Evolutionary conservation across 352 stramenopile genomes (phyloP).

Genomic region (Phytopythium vexans): DNA sequence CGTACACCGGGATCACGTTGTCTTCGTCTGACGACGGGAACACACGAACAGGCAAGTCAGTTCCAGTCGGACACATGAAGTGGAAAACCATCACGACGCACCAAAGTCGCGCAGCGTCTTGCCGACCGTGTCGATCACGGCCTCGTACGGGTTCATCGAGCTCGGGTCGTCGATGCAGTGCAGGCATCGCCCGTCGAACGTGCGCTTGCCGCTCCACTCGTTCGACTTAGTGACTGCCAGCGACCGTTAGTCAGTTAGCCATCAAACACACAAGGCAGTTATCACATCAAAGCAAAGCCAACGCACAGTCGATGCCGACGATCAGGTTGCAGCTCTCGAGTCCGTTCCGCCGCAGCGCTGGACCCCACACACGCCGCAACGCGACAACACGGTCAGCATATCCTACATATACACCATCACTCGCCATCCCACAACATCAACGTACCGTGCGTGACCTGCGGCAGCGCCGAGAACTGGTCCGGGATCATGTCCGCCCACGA

Average conservation of each 20-base stretch:
- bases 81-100: slow-evolving; percentile 14
- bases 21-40: slow-evolving; percentile 61
- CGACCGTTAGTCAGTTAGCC: slow-evolving; percentile 2
- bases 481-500: slow-evolving; percentile 48
- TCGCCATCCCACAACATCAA: too few relatives aligned
- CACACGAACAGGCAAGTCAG: slow-evolving; percentile 1
- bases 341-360: slow-evolving; percentile 64
- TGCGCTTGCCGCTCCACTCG: slow-evolving; percentile 85
- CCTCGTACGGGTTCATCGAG: slow-evolving; percentile 71
- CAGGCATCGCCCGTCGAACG: slow-evolving; percentile 65
- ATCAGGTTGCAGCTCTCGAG: slow-evolving; percentile 87
- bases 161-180: slow-evolving; percentile 56
- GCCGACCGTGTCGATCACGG: slow-evolving; percentile 82
- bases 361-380: background rate
- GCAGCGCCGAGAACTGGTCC: slow-evolving; percentile 65
- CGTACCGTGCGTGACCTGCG: slow-evolving; percentile 54
- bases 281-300: slow-evolving; percentile 1
- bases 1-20: slow-evolving; percentile 80
- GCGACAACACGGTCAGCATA: background rate
- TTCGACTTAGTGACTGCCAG: slow-evolving; percentile 85
- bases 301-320: slow-evolving; percentile 82
- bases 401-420: too few relatives aligned
- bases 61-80: background rate
- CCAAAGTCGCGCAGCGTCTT: slow-evolving; percentile 70
- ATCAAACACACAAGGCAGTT: slow-evolving; percentile 1